Base-by-base conservation (phyloP, 2,329 filamentous ascomycete genomes). In the Fusarium verticillioides region DNA sequence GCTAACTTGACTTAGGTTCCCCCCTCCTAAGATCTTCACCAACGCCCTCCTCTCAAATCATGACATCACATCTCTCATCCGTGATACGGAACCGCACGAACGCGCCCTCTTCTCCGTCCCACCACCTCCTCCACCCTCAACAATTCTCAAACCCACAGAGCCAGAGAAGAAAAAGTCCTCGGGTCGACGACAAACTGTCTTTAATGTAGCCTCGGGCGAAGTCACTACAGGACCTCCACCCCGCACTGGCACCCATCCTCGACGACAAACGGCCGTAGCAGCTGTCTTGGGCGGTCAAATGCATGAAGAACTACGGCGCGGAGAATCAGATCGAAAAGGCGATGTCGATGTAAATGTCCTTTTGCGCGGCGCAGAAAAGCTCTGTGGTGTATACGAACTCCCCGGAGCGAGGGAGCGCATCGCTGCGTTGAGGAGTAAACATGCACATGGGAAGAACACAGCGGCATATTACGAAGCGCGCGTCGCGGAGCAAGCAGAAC, bases 71-170 rank as follows among this genome's bases (percentile, higher is more conserved):
- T 90, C 94, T 18, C 86, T 99, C 53, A 98, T 99, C 78, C 93
- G 96, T 69, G 96, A 99, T 81, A 98, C 96, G 7, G 96, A 99
- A 83, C 85, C 93, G 28, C 96, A 98, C 84, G 96, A 99, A 82
- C 93, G 95, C 78, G 96, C 96, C 11, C 90, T 99, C 23, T 99
- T 98, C 85, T 97, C 96, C 42, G 92, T 97, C 1, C 95, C 96
- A 2, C 91, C 93, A 1, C 91, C 93, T 0, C 90, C 93, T 3
- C 87, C 79, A 44, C 84, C 78, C 57, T 82, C 78, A 71, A 85
- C 77, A 59, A 72, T 64, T 43, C 60, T 74, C 16, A 74, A 78
- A 15, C 79, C 81, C 77, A 77, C 84, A 77, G 80, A 86, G 75
- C 78, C 81, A 43, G 75, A 81, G 78, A 71, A 76, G 52, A 66